phyloP scores from a whole-genome alignment of 1,284 basidiomycete genomes.

The Earliella scabrosa region DNA sequence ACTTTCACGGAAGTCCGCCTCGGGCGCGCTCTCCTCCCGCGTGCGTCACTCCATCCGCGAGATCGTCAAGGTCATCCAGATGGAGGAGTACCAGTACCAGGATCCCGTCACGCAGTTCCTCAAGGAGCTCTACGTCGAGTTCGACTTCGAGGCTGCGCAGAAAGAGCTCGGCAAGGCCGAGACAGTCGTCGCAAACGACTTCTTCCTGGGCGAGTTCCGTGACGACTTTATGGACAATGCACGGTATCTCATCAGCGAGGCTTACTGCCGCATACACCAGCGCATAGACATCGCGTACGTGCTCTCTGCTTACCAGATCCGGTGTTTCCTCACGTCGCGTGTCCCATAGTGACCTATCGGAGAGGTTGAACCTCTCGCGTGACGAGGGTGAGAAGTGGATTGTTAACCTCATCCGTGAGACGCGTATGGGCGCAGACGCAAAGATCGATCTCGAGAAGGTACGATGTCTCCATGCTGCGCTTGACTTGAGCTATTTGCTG shows the following conservation, averaged over 20 bases:
- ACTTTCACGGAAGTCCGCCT: constrained; percentile 76
- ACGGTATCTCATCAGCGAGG: constrained; percentile 93
- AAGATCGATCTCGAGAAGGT: constrained; percentile 98
- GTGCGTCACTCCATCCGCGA: constrained; percentile 87
- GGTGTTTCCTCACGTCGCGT: background rate
- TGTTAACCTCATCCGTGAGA: constrained; percentile 97
- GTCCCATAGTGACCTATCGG: constrained; percentile 79
- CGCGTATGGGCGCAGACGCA: constrained; percentile 92
- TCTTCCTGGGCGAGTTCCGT: constrained; percentile 90
- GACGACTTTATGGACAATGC: constrained; percentile 97
- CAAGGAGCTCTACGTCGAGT: constrained; percentile 92
- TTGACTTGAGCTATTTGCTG: constrained; percentile 6
- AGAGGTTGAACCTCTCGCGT: constrained; percentile 87
- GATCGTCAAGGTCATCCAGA: constrained; percentile 89
- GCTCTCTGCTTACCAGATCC: background rate
- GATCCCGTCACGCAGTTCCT: constrained; percentile 96
- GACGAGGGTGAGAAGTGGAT: constrained; percentile 99
- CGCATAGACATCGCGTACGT: constrained; percentile 92
- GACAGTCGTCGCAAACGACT: constrained; percentile 88
- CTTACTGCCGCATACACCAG: constrained; percentile 97
- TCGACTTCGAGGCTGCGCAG: constrained; percentile 91
- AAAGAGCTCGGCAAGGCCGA: constrained; percentile 82
- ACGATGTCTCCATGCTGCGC: constrained; percentile 8
- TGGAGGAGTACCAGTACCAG: constrained; percentile 93
- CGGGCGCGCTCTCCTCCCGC: constrained; percentile 58